These are phyloP conservation scores for Eragrostis nindensis DNA, from an alignment of 176 grass and related monocot species.

Conservation along the genomic window DNA sequence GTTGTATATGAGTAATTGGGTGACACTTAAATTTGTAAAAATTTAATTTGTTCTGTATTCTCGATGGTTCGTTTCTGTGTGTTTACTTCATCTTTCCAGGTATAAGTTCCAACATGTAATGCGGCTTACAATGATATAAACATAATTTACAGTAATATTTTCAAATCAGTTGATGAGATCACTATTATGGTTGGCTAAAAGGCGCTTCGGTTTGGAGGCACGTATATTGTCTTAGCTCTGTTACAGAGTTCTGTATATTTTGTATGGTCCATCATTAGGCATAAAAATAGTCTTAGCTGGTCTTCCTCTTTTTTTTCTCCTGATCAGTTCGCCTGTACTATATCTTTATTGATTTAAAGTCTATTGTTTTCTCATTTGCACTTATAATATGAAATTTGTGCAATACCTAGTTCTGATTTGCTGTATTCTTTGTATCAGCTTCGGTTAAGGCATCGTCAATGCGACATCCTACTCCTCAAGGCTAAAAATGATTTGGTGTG, in stretches of 20 bases:
- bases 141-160: conserved; percentile 1
- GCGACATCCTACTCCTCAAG: conserved; percentile 3
- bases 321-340: background rate
- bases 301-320: background rate
- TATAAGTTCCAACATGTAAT: background rate
- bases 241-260: background rate
- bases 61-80: conserved; percentile 5
- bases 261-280: background rate
- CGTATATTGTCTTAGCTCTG: no score
- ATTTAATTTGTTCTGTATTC: background rate
- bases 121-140: background rate
- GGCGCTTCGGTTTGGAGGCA: no score
- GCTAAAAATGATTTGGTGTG: background rate
- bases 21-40: no score
- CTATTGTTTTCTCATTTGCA: background rate
- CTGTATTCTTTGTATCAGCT: conserved; percentile 19
- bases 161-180: conserved; percentile 16
- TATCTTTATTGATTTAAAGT: background rate
- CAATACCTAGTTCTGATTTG: background rate
- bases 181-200: background rate
- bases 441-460: background rate
- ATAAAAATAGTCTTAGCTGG: background rate
- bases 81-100: background rate
- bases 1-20: no score
- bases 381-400: background rate